A percentile compares a stretch with the other conserved stretches of the same genome.
Conservation (phyloP, 495 filamentous ascomycete species). For the Peziza echinospora region DNA sequence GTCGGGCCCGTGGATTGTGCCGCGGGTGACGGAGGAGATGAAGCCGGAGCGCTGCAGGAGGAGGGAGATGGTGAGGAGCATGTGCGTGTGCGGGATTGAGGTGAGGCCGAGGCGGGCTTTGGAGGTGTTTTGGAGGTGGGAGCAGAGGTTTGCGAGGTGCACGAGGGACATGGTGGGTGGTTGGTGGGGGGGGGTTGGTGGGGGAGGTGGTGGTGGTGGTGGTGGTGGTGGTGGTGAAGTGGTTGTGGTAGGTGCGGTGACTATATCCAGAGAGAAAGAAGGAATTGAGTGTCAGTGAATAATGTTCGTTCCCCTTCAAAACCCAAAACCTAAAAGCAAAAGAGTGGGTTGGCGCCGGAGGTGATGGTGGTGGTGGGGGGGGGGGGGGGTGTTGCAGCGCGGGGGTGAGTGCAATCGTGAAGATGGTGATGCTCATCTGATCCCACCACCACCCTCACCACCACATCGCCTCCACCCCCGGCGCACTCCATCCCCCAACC, state of each 20-base stretch:
- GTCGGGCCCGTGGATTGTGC: constrained; percentile 28
- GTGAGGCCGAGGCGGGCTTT: constrained; percentile 71
- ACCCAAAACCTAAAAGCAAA: too few species aligned
- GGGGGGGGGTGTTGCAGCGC: background rate
- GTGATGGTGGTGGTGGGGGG: background rate
- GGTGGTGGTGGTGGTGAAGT: background rate
- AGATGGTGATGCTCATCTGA: too few species aligned
- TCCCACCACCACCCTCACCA: too few species aligned
- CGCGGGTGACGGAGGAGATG: constrained; percentile 62
- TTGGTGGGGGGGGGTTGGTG: background rate
- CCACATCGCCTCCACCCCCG: too few species aligned
- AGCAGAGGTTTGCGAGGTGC: constrained; percentile 59
- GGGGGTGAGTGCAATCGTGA: too few species aligned
- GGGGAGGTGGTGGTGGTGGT: background rate
- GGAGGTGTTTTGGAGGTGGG: constrained; percentile 84
- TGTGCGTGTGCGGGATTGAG: constrained; percentile 59
- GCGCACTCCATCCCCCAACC: too few species aligned
- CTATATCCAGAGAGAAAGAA: too few species aligned
- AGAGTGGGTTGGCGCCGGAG: too few species aligned
- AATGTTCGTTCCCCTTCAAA: too few species aligned
- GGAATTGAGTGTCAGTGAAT: too few species aligned
- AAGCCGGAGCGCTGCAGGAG: constrained; percentile 66
- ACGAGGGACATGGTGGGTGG: constrained; percentile 56
- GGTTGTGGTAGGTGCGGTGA: constrained; percentile 4
- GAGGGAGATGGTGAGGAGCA: constrained; percentile 54